Base-by-base conservation (phyloP, 768 basidiomycete genomes). In the Termitomyces sp. region DNA sequence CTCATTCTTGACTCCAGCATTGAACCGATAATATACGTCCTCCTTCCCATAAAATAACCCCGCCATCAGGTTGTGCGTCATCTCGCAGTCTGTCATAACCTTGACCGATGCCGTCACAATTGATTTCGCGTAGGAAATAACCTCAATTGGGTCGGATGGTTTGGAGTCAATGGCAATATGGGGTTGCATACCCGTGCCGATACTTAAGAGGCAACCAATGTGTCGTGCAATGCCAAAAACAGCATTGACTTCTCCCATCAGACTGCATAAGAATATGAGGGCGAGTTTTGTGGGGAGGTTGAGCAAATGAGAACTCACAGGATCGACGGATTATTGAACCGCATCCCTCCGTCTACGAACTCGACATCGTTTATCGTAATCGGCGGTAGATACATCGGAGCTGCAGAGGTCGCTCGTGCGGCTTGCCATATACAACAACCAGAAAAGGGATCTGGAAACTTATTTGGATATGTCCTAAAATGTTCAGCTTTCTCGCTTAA, bases 341-440 rank as follows among this genome's bases (percentile, higher is more conserved):
- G 62, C 0, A 72, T 29, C 22, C 71, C 73, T 3, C 72, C 73
- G 58, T 74, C 72, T 18, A 70, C 60, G 43, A 68, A 72, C 29
- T 69, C 66, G 24, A 65, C 62, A 5, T 63, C 61, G 14, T 66
- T 63, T 16, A 71, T 54, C 29, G 64, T 65, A 53, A 71, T 68
- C 8, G 65, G 50, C 22, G 67, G 65, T 60, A 74, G 69, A 48
- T 70, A 73, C 1, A 63, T 67, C 6, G 70, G 70, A 3, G 71
- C 73, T n/a, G 72, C 71, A 26, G 71, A 70, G 0, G 73, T 74
- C 2, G 72, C 73, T 22, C 72, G 58, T 4, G 67, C 70, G 7
- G 70, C 72, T 62, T 73, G 63, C 72, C 73, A 73, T 46, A 74
- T 72, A 46, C 60, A 59, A 56, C 68, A 71, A 18, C 64, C 63